Conservation (phyloP, 495 filamentous ascomycete genomes). For the Xylaria palmicola region DNA sequence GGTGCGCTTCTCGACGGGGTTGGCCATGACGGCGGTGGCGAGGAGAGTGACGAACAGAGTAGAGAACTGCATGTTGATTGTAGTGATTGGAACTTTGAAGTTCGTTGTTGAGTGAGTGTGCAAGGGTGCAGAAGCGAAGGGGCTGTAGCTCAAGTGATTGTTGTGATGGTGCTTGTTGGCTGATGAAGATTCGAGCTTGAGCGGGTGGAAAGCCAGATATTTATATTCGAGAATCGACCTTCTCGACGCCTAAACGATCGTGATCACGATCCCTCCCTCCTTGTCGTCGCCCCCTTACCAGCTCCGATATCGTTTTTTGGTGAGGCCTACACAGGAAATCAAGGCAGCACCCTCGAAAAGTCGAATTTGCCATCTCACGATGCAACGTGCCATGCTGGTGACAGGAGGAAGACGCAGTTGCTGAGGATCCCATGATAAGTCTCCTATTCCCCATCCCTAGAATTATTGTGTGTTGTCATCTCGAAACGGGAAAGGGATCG, state of each 20-base stretch:
- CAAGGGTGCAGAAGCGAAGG: slow-evolving; percentile 22
- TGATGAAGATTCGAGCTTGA: slow-evolving; percentile 18
- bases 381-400: slow-evolving; percentile 1
- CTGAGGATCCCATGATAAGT: not conserved
- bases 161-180: slow-evolving; percentile 6
- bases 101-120: slow-evolving; percentile 22
- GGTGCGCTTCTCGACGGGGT: slow-evolving; percentile 26
- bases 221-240: slow-evolving; percentile 23
- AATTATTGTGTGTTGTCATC: not conserved
- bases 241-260: not conserved
- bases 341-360: slow-evolving; percentile 1
- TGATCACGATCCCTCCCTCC: not conserved
- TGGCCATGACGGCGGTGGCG: slow-evolving; percentile 34
- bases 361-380: not conserved
- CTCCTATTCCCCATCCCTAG: not conserved
- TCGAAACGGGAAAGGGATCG: slow-evolving; percentile 4
- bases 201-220: slow-evolving; percentile 10
- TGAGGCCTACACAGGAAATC: slow-evolving; percentile 7
- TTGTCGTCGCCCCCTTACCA: not conserved
- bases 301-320: not conserved
- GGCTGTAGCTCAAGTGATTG: slow-evolving; percentile 17
- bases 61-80: slow-evolving; percentile 40
- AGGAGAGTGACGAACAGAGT: slow-evolving; percentile 36
- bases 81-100: slow-evolving; percentile 22
- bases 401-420: not conserved